These are phyloP conservation scores for Botrytis sinoallii DNA, from an alignment of 2,329 filamentous ascomycete genomes.

Conservation along the genomic window DNA sequence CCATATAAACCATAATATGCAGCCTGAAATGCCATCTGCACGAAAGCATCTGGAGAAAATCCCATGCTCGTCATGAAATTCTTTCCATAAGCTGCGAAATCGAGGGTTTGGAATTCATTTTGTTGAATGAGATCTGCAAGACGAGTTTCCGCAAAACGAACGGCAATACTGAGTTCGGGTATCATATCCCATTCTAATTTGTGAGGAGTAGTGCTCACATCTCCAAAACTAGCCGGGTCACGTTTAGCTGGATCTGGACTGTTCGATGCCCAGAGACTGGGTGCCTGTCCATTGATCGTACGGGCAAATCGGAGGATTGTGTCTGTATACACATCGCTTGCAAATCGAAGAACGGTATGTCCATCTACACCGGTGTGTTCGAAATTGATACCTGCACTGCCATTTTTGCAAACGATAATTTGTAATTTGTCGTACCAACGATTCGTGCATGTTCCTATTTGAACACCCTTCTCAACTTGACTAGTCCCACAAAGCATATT, in stretches of 20 bases:
- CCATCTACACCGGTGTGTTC: conserved; percentile 98
- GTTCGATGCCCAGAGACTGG: conserved; percentile 83
- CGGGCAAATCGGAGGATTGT: conserved; percentile 94
- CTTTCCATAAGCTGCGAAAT: conserved; percentile 88
- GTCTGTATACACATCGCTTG: conserved; percentile 94
- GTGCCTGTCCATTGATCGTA: conserved; percentile 91
- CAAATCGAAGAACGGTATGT: conserved; percentile 93
- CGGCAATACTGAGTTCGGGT: conserved; percentile 83
- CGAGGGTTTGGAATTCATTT: conserved; percentile 90
- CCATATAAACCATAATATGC: conserved; percentile 97
- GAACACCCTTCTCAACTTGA: conserved; percentile 85
- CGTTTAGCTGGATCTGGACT: conserved; percentile 92
- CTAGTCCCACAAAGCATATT: conserved; percentile 98
- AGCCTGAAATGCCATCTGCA: conserved; percentile 98
- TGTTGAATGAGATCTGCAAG: conserved; percentile 93
- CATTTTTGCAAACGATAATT: conserved; percentile 98
- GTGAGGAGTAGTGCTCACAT: conserved; percentile 89
- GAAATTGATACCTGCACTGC: conserved; percentile 97
- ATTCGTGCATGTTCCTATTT: conserved; percentile 97
- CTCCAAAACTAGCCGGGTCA: conserved; percentile 85
- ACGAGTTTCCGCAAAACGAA: conserved; percentile 92
- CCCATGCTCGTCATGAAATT: conserved; percentile 97
- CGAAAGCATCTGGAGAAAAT: conserved; percentile 94
- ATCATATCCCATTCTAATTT: conserved; percentile 98
- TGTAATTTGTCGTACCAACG: conserved; percentile 99